Base-by-base conservation (phyloP, 768 basidiomycete species). In the Boletus subcaerulescens region DNA sequence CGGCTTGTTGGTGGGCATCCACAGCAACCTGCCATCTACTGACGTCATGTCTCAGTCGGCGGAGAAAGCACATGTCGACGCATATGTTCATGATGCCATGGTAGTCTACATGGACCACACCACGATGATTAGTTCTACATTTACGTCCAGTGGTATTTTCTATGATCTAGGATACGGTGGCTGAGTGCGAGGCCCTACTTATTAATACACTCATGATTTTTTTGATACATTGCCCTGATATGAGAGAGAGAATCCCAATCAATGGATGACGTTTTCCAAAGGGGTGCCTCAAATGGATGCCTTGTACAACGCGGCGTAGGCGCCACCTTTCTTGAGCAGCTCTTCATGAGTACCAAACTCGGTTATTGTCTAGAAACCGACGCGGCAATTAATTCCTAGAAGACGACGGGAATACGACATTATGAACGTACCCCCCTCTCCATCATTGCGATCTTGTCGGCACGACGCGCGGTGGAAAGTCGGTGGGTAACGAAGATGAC, bases 381-480 rank as follows among this genome's bases (percentile, higher is more conserved):
- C 48, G 58, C 64, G 63, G 65, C 54, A 26, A 69, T 67, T 59
- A 66, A 58, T 45, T 20, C 33, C 15, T 31, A 52, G 45, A 52
- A 59, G 57, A 45, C 42, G 53, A 43, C 18, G 55, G 50, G 45
- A 31, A 38, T 53, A 26, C 55, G 38, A 55, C 38, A 32, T 48
- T 13, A 55, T 44, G 41, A n/a, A 76, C 78, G 56, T 60, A 80
- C 78, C 53, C 89, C 89, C 63, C 80, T 79, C 62, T 91, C 86
- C 87, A 91, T 89, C 84, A 91, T 87, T 41, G 87, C 89, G 59
- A 91, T 82, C 72, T 90, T 91, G 74, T 93, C 89, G 58, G 91
- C 91, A 41, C 87, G 82, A 4, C 89, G 85, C 18, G 90, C 89
- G 43, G 86, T 88, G 24, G 87, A 84, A 55, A 93, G 79, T 56